A percentile compares a stretch with the other conserved stretches of the same genome.
These are phyloP conservation scores for Colletotrichum gloeosporioides DNA, from an alignment of 2,329 filamentous ascomycete genomes.

Conservation along the genomic window DNA sequence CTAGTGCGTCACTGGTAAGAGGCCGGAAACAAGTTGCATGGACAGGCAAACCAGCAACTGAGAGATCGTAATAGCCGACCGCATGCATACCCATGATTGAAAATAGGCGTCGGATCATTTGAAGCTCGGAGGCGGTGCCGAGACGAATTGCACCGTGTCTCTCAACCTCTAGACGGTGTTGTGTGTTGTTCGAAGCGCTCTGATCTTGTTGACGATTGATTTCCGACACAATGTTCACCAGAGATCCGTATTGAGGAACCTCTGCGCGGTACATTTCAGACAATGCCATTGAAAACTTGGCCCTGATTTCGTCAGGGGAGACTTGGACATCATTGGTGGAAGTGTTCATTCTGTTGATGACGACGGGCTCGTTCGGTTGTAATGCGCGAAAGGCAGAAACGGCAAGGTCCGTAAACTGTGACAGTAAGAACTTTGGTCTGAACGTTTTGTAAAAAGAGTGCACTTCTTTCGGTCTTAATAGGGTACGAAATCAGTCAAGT, in stretches of 20 bases:
- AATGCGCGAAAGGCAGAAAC: not conserved
- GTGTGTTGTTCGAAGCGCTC: not conserved
- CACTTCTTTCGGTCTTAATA: not conserved
- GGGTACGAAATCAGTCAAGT: not conserved
- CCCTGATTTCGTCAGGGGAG: slow-evolving; percentile 26
- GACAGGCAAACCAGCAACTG: slow-evolving; percentile 49
- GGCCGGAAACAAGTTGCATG: slow-evolving; percentile 58
- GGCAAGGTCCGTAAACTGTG: not conserved
- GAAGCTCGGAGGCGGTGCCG: slow-evolving; percentile 47
- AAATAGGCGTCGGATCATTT: slow-evolving; percentile 48
- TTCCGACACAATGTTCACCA: slow-evolving; percentile 24
- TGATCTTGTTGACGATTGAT: slow-evolving; percentile 6
- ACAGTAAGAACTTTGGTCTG: rapidly evolving
- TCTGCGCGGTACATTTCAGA: slow-evolving; percentile 29
- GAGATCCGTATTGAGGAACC: slow-evolving; percentile 26
- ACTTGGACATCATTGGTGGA: not conserved
- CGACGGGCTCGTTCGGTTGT: rapidly evolving
- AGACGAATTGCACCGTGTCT: slow-evolving; percentile 54
- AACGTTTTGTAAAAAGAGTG: not conserved
- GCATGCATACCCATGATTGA: slow-evolving; percentile 50
- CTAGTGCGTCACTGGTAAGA: slow-evolving; percentile 33
- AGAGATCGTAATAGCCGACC: slow-evolving; percentile 58
- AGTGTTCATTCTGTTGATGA: not conserved
- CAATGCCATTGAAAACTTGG: slow-evolving; percentile 24
- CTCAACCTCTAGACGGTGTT: slow-evolving; percentile 25